Percentiles rank a stretch among this genome's conserved stretches.
Evolutionary conservation across 331 rosid genomes (phyloP).

Genomic region (Rosa hybrid): DNA sequence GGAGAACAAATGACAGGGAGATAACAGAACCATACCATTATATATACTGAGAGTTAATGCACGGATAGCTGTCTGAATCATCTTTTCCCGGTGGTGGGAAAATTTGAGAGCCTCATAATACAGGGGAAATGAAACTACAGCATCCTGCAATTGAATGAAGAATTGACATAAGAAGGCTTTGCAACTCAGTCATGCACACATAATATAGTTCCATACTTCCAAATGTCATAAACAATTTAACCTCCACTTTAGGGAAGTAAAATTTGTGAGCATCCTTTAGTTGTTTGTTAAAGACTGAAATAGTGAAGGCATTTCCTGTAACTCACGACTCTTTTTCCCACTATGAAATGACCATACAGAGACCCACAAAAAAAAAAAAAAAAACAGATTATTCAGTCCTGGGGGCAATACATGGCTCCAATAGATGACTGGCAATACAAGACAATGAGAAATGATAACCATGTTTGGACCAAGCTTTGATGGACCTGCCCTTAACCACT

Average conservation of each 20-base stretch:
- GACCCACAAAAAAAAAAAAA: neutral
- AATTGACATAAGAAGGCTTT: neutral
- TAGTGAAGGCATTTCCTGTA: neutral
- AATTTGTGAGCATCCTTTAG: neutral
- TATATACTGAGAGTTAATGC: slow-evolving; percentile 67
- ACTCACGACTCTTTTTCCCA: neutral
- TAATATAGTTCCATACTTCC: neutral
- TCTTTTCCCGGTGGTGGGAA: slow-evolving; percentile 72
- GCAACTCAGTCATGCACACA: neutral
- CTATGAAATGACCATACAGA: slow-evolving; percentile 5
- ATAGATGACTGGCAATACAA: neutral
- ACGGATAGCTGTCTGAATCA: slow-evolving; percentile 78
- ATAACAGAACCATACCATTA: slow-evolving; percentile 44
- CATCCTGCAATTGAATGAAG: slow-evolving; percentile 50
- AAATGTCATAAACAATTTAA: neutral
- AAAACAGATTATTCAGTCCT: neutral
- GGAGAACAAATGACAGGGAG: neutral
- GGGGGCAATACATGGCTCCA: neutral
- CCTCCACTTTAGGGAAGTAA: neutral
- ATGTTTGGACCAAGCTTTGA: neutral
- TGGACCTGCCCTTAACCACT: neutral
- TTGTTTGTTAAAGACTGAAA: neutral
- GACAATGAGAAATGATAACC: neutral
- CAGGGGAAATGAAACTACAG: slow-evolving; percentile 79
- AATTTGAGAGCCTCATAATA: slow-evolving; percentile 77